A percentile compares a stretch with the other conserved stretches of the same genome.
Conservation (phyloP, 805 yeast genomes). For the Lachancea fermentati region DNA sequence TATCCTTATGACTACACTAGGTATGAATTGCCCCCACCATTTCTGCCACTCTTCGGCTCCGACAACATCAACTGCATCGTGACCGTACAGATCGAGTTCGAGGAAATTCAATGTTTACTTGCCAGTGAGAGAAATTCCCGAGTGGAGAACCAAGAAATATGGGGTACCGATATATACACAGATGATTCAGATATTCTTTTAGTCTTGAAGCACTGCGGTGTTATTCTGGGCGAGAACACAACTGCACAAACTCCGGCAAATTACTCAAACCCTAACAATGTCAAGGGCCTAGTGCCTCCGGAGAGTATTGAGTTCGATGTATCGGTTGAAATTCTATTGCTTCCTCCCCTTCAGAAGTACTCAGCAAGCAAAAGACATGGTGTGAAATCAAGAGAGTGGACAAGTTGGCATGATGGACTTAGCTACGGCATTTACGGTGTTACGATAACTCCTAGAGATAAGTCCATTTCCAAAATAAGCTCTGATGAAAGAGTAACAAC, state of each 20-base stretch:
- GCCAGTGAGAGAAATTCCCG: conserved; percentile 37
- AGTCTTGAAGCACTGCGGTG: conserved; percentile 70
- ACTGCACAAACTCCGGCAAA: conserved; percentile 35
- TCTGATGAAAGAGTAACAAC: conserved; percentile 2
- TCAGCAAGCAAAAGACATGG: conserved; percentile 63
- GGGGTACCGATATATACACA: conserved; percentile 93
- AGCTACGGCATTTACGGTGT: conserved; percentile 55
- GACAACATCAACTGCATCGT: conserved; percentile 21
- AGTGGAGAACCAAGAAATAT: conserved; percentile 48
- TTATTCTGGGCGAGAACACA: conserved; percentile 35
- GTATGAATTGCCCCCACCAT: conserved; percentile 20
- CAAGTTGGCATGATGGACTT: conserved; percentile 67
- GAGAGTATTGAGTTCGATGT: conserved; percentile 24
- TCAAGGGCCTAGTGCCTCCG: conserved; percentile 26
- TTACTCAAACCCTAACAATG: conserved; percentile 27
- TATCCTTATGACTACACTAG: conserved; percentile 10
- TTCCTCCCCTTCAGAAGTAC: conserved; percentile 67
- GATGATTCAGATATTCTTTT: conserved; percentile 87
- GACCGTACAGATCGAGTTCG: conserved; percentile 18
- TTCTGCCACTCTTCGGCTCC: conserved; percentile 20
- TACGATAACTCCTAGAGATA: conserved; percentile 25
- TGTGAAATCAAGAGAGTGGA: conserved; percentile 73
- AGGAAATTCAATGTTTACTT: conserved; percentile 28
- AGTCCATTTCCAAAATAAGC: neutral
- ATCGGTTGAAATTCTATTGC: conserved; percentile 37